A percentile compares a stretch with the other conserved stretches of the same genome.
Conservation (phyloP, 2,329 filamentous ascomycete genomes). For the Diaporthe sp. region DNA sequence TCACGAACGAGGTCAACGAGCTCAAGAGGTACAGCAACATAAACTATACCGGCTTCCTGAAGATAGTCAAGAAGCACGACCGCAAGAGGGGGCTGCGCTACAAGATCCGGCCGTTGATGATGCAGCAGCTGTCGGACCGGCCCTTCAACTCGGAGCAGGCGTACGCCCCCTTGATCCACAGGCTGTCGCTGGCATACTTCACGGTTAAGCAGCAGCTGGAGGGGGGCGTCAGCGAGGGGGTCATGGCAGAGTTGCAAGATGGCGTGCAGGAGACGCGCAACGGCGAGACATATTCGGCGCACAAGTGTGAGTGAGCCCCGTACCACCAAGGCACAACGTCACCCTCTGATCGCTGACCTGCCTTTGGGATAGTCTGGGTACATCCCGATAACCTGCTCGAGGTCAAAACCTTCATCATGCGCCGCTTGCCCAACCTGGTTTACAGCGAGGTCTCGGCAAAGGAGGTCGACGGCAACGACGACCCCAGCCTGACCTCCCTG, state of each 20-base stretch:
- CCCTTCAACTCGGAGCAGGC: constrained; percentile 94
- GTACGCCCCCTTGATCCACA: constrained; percentile 90
- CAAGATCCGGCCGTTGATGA: constrained; percentile 90
- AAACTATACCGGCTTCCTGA: constrained; percentile 98
- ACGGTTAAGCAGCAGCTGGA: constrained; percentile 90
- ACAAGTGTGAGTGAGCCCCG: constrained; percentile 77
- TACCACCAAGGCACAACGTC: background rate
- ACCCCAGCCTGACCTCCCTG: constrained; percentile 93
- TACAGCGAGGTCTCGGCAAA: constrained; percentile 92
- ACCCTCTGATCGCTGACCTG: constrained; percentile 48
- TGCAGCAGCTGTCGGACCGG: constrained; percentile 87
- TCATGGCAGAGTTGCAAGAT: constrained; percentile 39
- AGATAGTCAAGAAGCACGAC: constrained; percentile 99
- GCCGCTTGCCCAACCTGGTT: constrained; percentile 89
- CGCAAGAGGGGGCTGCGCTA: constrained; percentile 89
- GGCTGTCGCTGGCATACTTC: constrained; percentile 95
- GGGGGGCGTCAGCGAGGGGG: constrained; percentile 54
- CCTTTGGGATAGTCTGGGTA: constrained; percentile 79
- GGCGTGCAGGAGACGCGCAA: constrained; percentile 64
- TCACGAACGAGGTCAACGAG: constrained; percentile 92
- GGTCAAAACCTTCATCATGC: constrained; percentile 95
- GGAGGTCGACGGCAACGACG: constrained; percentile 82
- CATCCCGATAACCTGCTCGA: constrained; percentile 96
- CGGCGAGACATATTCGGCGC: constrained; percentile 82
- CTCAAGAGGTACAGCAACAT: constrained; percentile 95